These are phyloP conservation scores for Pterula multifida DNA, from an alignment of 1,284 basidiomycete genomes.

Conservation along the genomic window DNA sequence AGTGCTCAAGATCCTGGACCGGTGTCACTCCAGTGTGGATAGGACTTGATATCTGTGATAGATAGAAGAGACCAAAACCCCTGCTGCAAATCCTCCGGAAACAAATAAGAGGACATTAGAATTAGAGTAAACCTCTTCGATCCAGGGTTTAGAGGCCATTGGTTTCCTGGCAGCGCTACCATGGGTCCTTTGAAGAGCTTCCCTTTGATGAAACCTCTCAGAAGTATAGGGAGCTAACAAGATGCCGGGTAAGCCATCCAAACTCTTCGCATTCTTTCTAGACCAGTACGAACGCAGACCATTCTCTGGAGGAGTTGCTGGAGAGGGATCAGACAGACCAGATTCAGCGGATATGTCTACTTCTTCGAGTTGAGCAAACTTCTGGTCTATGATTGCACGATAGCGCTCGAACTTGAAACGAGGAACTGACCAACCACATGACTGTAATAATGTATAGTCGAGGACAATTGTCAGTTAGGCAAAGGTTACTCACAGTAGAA, in stretches of 20 bases:
- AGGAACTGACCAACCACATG: constrained; percentile 39
- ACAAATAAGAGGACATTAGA: background rate
- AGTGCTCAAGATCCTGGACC: too few relatives aligned
- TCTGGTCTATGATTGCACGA: constrained; percentile 19
- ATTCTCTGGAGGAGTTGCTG: constrained; percentile 12
- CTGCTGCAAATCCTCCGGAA: background rate
- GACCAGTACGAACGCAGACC: constrained; percentile 35
- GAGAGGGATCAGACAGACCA: constrained; percentile 3
- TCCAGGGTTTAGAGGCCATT: background rate
- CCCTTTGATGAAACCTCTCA: background rate
- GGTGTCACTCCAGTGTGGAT: too few relatives aligned
- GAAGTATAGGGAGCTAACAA: constrained; percentile 10
- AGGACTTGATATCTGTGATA: too few relatives aligned
- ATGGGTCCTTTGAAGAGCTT: background rate
- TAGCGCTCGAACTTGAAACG: constrained; percentile 33
- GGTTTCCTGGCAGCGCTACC: background rate
- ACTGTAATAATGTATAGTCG: constrained; percentile 19
- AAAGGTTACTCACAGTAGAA: constrained; percentile 25
- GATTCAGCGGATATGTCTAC: background rate
- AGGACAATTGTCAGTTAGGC: background rate
- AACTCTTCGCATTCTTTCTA: constrained; percentile 24
- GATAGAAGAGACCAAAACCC: background rate
- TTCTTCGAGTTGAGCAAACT: constrained; percentile 8
- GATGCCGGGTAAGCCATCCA: constrained; percentile 34
- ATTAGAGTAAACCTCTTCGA: background rate